phyloP scores from a whole-genome alignment of 179 eudicot species.

The Silene vulgaris region DNA sequence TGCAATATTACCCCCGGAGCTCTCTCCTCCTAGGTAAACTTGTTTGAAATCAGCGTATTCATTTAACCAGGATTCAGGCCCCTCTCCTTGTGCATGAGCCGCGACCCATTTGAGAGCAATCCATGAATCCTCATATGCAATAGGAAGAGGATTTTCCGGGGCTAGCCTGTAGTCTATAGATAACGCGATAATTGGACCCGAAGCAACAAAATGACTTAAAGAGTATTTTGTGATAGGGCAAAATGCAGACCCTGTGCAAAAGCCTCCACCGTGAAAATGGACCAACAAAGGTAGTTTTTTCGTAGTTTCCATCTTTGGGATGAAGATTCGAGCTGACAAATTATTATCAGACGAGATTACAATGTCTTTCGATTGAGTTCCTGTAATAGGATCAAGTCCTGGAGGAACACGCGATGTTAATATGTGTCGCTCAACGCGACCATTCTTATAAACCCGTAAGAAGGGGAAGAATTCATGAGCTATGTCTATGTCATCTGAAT shows the following conservation, averaged over 20 bases:
- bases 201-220: slow-evolving; percentile 20
- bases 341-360: slow-evolving; percentile 22
- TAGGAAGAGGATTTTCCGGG: slow-evolving; percentile 49
- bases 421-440: slow-evolving; percentile 25
- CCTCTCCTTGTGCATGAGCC: slow-evolving; percentile 31
- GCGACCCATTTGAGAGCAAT: slow-evolving; percentile 45
- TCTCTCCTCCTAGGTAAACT: slow-evolving; percentile 44
- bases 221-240: slow-evolving; percentile 16
- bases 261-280: slow-evolving; percentile 53
- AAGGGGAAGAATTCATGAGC: slow-evolving; percentile 32
- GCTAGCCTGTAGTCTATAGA: slow-evolving; percentile 56
- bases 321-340: slow-evolving; percentile 32
- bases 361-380: slow-evolving; percentile 34
- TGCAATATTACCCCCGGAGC: slow-evolving; percentile 45
- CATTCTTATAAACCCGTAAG: slow-evolving; percentile 27
- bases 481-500: neutral
- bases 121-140: slow-evolving; percentile 52
- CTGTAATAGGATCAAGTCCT: slow-evolving; percentile 22
- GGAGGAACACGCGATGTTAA: slow-evolving; percentile 16
- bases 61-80: slow-evolving; percentile 46
- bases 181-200: slow-evolving; percentile 24
- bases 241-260: slow-evolving; percentile 42
- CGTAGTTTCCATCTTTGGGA: slow-evolving; percentile 22
- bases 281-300: slow-evolving; percentile 36
- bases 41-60: slow-evolving; percentile 34